phyloP scores from a whole-genome alignment of 331 rosid species.

The Dryas integrifolia region DNA sequence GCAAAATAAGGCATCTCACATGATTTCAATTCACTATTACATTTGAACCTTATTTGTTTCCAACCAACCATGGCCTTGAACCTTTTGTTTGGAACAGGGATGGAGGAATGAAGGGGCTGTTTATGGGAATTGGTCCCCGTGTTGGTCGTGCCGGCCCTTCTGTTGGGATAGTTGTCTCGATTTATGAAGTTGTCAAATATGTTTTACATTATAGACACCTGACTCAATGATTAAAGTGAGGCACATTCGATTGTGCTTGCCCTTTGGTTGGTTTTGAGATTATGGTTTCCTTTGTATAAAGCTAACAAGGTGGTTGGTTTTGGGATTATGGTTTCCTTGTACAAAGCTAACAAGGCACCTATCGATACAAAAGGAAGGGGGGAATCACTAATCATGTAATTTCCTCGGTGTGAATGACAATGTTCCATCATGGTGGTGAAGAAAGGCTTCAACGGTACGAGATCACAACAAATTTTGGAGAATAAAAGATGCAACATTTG shows the following conservation, averaged over 20 bases:
- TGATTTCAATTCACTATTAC: not conserved
- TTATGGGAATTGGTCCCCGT: slow-evolving; percentile 80
- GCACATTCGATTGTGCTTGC: not conserved
- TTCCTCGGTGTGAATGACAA: not conserved
- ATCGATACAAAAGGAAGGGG: not conserved
- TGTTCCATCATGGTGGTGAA: not conserved
- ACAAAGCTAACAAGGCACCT: not conserved
- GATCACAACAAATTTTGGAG: not conserved
- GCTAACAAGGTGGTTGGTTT: not conserved
- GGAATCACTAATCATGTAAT: slow-evolving; percentile 2
- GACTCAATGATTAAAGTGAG: slow-evolving; percentile 17
- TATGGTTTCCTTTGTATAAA: slow-evolving; percentile 1
- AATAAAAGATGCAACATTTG: not conserved
- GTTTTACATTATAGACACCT: slow-evolving; percentile 44
- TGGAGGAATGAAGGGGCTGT: slow-evolving; percentile 78
- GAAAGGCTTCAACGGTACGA: not conserved
- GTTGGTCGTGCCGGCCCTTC: slow-evolving; percentile 91
- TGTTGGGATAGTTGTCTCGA: slow-evolving; percentile 87
- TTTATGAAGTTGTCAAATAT: slow-evolving; percentile 82
- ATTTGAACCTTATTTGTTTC: not conserved
- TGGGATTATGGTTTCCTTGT: not conserved
- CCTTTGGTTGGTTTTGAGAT: not conserved
- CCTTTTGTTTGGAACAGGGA: slow-evolving; percentile 55
- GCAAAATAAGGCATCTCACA: not conserved
- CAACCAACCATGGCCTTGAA: not conserved